Conservation (phyloP, 306 rosid genomes). For the Lagenaria siceraria region DNA sequence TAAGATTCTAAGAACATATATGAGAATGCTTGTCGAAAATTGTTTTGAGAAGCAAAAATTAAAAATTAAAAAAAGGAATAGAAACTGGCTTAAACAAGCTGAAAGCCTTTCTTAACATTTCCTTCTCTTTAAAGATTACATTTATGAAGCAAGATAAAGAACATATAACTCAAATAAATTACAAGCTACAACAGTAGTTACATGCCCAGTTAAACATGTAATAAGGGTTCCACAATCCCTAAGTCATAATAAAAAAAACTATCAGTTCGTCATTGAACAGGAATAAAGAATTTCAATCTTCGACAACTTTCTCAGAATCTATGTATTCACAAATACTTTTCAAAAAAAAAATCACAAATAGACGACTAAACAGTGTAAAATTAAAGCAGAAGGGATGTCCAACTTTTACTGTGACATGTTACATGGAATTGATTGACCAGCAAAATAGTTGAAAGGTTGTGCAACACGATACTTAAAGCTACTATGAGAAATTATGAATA, state of each 20-base stretch:
- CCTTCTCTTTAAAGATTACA: not conserved
- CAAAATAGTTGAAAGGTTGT: not conserved
- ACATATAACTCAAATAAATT: not conserved
- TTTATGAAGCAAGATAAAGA: not conserved
- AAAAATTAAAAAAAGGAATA: not conserved
- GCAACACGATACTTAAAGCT: not conserved
- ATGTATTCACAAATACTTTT: not conserved
- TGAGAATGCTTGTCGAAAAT: not conserved
- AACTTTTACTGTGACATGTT: not conserved
- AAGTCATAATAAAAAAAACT: not conserved
- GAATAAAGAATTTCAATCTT: not conserved
- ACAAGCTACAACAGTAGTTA: not conserved
- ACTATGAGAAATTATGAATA: conserved; percentile 23
- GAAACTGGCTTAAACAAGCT: not conserved
- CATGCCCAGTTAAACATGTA: not conserved
- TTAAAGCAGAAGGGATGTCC: not conserved
- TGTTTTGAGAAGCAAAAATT: not conserved
- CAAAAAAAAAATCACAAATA: not conserved
- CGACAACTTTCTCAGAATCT: not conserved
- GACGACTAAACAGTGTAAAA: not conserved
- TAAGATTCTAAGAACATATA: not conserved
- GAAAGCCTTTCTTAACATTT: not conserved
- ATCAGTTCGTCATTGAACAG: not conserved
- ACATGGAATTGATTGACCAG: not conserved
- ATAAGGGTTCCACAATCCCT: not conserved